These are phyloP conservation scores for Tilletia setariae DNA, from an alignment of 1,284 basidiomycete genomes.

Conservation along the genomic window DNA sequence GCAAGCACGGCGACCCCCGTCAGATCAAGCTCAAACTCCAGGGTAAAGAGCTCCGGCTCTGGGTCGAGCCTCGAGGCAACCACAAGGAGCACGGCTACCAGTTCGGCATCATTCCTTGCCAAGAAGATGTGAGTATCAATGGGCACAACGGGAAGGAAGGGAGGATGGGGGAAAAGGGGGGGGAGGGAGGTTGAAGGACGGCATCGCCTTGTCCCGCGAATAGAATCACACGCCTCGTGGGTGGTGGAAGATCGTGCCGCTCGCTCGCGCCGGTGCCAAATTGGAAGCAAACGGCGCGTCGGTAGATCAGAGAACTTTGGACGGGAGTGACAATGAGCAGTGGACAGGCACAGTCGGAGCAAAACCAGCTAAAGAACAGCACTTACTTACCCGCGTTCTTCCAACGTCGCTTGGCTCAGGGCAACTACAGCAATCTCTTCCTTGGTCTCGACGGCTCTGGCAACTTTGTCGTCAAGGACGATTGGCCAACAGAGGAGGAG, in stretches of 20 bases:
- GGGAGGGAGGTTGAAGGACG: too few species aligned
- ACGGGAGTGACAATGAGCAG: too few species aligned
- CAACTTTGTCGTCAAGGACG: conserved; percentile 2
- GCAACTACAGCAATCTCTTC: conserved; percentile 1
- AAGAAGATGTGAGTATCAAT: conserved; percentile 5
- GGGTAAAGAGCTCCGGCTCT: not conserved
- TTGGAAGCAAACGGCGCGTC: too few species aligned
- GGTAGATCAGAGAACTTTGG: too few species aligned
- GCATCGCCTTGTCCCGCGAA: too few species aligned
- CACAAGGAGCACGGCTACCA: conserved; percentile 1
- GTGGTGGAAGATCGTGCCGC: too few species aligned
- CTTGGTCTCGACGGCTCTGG: not conserved
- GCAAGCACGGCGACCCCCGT: not conserved
- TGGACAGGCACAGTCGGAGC: too few species aligned
- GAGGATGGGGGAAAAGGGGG: too few species aligned
- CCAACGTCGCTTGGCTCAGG: not conserved
- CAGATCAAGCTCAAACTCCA: not conserved
- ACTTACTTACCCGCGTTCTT: too few species aligned
- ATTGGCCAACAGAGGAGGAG: not conserved
- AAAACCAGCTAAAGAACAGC: too few species aligned
- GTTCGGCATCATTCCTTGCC: not conserved
- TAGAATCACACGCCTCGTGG: too few species aligned
- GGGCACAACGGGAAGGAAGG: too few species aligned
- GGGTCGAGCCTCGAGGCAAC: not conserved
- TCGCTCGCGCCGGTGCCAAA: conserved; percentile 3